These are phyloP conservation scores for Pseudogymnoascus sp. DNA, from an alignment of 2,329 filamentous ascomycete species.

Conservation along the genomic window DNA sequence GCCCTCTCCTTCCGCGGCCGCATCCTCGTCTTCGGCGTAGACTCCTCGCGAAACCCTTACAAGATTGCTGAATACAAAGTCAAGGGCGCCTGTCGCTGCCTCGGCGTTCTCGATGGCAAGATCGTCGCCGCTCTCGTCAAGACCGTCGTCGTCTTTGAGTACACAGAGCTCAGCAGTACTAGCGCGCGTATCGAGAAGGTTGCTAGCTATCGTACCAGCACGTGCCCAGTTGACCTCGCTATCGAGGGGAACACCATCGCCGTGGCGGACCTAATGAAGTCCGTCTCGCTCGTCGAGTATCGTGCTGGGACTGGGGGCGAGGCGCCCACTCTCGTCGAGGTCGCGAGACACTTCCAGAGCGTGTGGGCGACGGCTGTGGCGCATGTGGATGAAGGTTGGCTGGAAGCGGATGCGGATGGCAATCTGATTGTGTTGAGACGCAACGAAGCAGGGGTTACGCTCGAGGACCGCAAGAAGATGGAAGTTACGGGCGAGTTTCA, in stretches of 20 bases:
- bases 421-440: slow-evolving; percentile 75
- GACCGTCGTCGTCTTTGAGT: slow-evolving; percentile 58
- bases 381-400: slow-evolving; percentile 64
- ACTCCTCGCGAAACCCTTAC: slow-evolving; percentile 64
- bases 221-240: slow-evolving; percentile 72
- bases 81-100: slow-evolving; percentile 70
- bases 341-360: slow-evolving; percentile 71
- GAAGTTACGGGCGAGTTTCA: slow-evolving; percentile 72
- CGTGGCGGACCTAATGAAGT: slow-evolving; percentile 91
- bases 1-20: slow-evolving; percentile 56
- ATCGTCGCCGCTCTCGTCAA: slow-evolving; percentile 87
- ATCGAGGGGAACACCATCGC: slow-evolving; percentile 69
- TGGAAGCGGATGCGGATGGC: slow-evolving; percentile 79
- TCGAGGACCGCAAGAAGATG: slow-evolving; percentile 62
- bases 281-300: slow-evolving; percentile 69
- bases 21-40: slow-evolving; percentile 77
- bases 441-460: slow-evolving; percentile 63
- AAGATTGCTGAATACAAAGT: slow-evolving; percentile 60
- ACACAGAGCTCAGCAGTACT: slow-evolving; percentile 45
- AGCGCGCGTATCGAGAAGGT: slow-evolving; percentile 56
- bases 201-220: slow-evolving; percentile 71
- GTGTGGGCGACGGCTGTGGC: slow-evolving; percentile 75
- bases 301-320: slow-evolving; percentile 46
- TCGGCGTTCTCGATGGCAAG: slow-evolving; percentile 65
- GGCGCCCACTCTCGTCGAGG: slow-evolving; percentile 59